A percentile compares a stretch with the other conserved stretches of the same genome.
These are phyloP conservation scores for Selenicereus undatus DNA, from an alignment of 148 eudicot species.

Conservation along the genomic window DNA sequence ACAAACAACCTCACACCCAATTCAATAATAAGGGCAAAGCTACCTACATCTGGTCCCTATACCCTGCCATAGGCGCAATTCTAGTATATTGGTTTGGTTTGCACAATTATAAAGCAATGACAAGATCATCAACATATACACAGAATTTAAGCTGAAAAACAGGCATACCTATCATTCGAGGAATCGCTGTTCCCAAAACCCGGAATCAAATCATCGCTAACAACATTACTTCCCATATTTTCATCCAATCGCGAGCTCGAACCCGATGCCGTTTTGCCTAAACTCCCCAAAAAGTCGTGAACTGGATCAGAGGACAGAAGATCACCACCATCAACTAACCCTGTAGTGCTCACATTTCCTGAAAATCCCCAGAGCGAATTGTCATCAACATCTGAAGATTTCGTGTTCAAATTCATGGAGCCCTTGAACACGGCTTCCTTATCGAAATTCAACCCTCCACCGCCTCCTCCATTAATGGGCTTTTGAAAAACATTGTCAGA, in stretches of 20 bases:
- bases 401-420: slow-evolving; percentile 27
- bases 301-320: slow-evolving; percentile 40
- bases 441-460: slow-evolving; percentile 36
- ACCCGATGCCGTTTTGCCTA: slow-evolving; percentile 32
- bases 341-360: slow-evolving; percentile 17
- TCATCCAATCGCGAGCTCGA: slow-evolving; percentile 15
- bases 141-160: not conserved
- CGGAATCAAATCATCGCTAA: slow-evolving; percentile 50
- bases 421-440: slow-evolving; percentile 41
- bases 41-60: not conserved
- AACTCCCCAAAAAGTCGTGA: slow-evolving; percentile 58
- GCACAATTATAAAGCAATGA: not conserved
- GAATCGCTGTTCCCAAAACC: slow-evolving; percentile 46
- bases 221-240: slow-evolving; percentile 30
- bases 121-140: not conserved
- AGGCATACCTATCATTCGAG: slow-evolving; percentile 38
- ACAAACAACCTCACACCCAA: not conserved
- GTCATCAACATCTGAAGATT: slow-evolving; percentile 25
- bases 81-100: not conserved
- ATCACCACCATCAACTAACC: slow-evolving; percentile 35
- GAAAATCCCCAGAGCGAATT: slow-evolving; percentile 53
- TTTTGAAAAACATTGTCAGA: slow-evolving; percentile 42
- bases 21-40: not conserved
- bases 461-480: slow-evolving; percentile 1
- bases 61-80: too few species aligned